These are phyloP conservation scores for Lepidium aucheri DNA, from an alignment of 345 rosid species.

Conservation along the genomic window DNA sequence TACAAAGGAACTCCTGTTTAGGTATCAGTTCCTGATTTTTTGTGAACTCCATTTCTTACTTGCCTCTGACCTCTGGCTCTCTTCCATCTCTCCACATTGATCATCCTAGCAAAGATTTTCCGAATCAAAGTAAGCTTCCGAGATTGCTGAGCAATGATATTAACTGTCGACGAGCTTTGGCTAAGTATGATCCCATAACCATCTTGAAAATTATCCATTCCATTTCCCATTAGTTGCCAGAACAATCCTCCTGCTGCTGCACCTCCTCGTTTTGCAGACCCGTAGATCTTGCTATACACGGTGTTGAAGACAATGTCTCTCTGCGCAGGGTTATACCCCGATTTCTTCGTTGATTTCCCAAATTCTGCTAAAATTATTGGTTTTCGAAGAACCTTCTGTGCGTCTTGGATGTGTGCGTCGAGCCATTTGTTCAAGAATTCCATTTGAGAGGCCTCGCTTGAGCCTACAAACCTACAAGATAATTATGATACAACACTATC, in stretches of 20 bases:
- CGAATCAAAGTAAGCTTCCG: constrained; percentile 55
- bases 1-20: not conserved
- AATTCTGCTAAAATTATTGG: constrained; percentile 75
- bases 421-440: constrained; percentile 79
- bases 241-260: constrained; percentile 88
- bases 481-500: not conserved
- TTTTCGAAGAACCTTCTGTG: constrained; percentile 59
- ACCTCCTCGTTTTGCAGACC: constrained; percentile 72
- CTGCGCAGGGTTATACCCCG: constrained; percentile 37
- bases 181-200: constrained; percentile 69
- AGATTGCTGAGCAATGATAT: constrained; percentile 63
- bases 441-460: constrained; percentile 41
- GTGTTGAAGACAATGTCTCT: constrained; percentile 62
- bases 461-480: constrained; percentile 45
- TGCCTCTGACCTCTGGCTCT: constrained; percentile 39
- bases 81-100: constrained; percentile 57
- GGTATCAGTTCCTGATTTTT: constrained; percentile 33
- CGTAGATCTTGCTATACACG: constrained; percentile 60
- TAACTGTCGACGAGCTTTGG: constrained; percentile 58
- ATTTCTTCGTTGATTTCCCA: constrained; percentile 60
- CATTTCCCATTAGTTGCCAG: constrained; percentile 79
- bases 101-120: constrained; percentile 58
- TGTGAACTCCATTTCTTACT: constrained; percentile 29
- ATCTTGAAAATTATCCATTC: constrained; percentile 71
- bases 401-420: constrained; percentile 61